These are phyloP conservation scores for Podospora pseudopauciseta DNA, from an alignment of 495 filamentous ascomycete species.

Conservation along the genomic window DNA sequence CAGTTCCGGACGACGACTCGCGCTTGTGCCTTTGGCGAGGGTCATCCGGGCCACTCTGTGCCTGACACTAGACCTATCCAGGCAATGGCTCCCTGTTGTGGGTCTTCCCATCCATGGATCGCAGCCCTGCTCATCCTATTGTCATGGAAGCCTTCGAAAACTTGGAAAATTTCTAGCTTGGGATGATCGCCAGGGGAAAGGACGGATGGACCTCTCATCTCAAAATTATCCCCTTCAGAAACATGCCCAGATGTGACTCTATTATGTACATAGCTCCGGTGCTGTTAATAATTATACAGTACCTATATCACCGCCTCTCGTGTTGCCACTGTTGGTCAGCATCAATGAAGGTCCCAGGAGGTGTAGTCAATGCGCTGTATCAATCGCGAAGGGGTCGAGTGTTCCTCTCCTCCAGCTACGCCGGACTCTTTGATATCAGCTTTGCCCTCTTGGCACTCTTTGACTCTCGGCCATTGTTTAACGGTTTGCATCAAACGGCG, in stretches of 20 bases:
- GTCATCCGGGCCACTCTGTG: slow-evolving; percentile 14
- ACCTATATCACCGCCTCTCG: neutral
- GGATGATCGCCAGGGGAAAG: neutral
- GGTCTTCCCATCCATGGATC: neutral
- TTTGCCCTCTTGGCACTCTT: neutral
- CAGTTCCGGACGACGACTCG: slow-evolving; percentile 6
- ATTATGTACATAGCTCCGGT: neutral
- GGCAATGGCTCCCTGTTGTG: slow-evolving; percentile 7
- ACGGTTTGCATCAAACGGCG: neutral
- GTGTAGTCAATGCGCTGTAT: neutral
- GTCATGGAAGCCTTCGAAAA: slow-evolving; percentile 7
- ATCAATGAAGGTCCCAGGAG: neutral
- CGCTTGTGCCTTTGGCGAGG: slow-evolving; percentile 9
- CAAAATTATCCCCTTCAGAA: neutral
- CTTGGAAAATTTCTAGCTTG: slow-evolving; percentile 11
- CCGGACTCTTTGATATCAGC: neutral
- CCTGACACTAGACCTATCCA: slow-evolving; percentile 9
- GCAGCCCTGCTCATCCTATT: slow-evolving; percentile 5
- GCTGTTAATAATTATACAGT: too few relatives aligned
- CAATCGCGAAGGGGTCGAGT: neutral
- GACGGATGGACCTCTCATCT: neutral
- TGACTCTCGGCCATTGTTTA: neutral
- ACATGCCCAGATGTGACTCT: neutral
- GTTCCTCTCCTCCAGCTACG: neutral
- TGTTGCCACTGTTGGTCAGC: neutral